These are phyloP conservation scores for Cladosporium velox DNA, from an alignment of 2,329 filamentous ascomycete genomes.

Conservation along the genomic window DNA sequence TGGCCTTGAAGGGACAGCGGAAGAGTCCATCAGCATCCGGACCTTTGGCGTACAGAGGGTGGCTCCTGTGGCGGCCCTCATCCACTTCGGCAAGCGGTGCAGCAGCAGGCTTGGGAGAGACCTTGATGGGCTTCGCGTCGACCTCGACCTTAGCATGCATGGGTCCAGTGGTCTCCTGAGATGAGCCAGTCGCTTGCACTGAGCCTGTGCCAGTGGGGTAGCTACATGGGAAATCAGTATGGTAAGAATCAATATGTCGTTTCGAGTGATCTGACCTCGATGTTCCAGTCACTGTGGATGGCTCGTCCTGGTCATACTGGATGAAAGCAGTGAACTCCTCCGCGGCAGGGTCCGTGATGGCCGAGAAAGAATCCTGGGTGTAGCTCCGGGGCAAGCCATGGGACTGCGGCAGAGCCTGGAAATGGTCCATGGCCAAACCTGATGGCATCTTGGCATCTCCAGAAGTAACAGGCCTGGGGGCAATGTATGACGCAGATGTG, in stretches of 20 bases:
- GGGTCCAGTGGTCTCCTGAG: not conserved
- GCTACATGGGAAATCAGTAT: slow-evolving; percentile 29
- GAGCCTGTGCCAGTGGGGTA: slow-evolving; percentile 13
- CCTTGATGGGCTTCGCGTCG: slow-evolving; percentile 17
- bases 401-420: slow-evolving; percentile 10
- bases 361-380: slow-evolving; percentile 15
- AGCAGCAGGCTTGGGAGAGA: slow-evolving; percentile 15
- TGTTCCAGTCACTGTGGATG: not conserved
- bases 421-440: slow-evolving; percentile 6
- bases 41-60: slow-evolving; percentile 69
- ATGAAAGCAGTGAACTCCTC: slow-evolving; percentile 34
- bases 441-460: slow-evolving; percentile 9
- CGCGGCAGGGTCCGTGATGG: slow-evolving; percentile 22
- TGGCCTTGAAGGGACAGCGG: slow-evolving; percentile 84
- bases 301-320: slow-evolving; percentile 34
- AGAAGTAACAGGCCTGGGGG: not conserved
- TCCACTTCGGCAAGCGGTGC: slow-evolving; percentile 27
- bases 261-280: slow-evolving; percentile 30
- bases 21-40: slow-evolving; percentile 76
- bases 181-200: slow-evolving; percentile 2
- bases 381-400: slow-evolving; percentile 7
- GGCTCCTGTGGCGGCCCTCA: slow-evolving; percentile 47
- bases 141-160: not conserved
- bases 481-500: not conserved
- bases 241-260: not conserved